These are phyloP conservation scores for Moricandia moricandioides DNA, from an alignment of 345 rosid genomes.

Conservation along the genomic window DNA sequence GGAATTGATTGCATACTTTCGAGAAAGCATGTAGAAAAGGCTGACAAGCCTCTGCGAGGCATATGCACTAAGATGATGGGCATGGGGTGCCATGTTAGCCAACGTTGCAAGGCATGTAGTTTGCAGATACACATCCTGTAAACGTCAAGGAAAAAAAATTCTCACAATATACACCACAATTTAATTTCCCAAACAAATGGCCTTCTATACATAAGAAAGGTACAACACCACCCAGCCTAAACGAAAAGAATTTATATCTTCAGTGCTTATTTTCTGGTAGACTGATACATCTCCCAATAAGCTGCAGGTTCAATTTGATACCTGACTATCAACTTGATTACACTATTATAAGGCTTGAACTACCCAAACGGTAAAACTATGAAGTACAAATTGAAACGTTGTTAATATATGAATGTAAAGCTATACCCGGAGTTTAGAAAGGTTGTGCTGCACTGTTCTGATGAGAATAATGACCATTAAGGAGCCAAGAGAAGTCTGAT, in stretches of 20 bases:
- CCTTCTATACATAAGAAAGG: neutral
- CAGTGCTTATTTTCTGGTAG: neutral
- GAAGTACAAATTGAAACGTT: neutral
- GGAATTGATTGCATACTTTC: constrained; percentile 58
- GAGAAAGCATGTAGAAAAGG: constrained; percentile 94
- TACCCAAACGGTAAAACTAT: constrained; percentile 18
- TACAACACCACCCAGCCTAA: neutral
- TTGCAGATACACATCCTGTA: constrained; percentile 96
- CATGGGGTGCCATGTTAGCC: constrained; percentile 99
- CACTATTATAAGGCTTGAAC: neutral
- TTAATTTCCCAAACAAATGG: constrained; percentile 10
- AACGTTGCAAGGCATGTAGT: constrained; percentile 94
- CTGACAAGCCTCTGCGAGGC: constrained; percentile 98
- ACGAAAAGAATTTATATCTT: neutral
- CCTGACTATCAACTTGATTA: neutral
- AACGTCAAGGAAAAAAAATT: constrained; percentile 2
- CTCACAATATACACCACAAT: constrained; percentile 7
- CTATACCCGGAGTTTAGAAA: constrained; percentile 95
- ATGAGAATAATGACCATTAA: constrained; percentile 82
- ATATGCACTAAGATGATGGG: constrained; percentile 90
- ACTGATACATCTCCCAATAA: neutral
- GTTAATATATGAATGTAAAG: constrained; percentile 10
- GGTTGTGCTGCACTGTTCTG: constrained; percentile 94
- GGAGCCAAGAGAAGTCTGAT: constrained; percentile 95
- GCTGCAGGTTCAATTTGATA: neutral